phyloP scores from a whole-genome alignment of 495 filamentous ascomycete genomes.

The Daldinia caldariorum region DNA sequence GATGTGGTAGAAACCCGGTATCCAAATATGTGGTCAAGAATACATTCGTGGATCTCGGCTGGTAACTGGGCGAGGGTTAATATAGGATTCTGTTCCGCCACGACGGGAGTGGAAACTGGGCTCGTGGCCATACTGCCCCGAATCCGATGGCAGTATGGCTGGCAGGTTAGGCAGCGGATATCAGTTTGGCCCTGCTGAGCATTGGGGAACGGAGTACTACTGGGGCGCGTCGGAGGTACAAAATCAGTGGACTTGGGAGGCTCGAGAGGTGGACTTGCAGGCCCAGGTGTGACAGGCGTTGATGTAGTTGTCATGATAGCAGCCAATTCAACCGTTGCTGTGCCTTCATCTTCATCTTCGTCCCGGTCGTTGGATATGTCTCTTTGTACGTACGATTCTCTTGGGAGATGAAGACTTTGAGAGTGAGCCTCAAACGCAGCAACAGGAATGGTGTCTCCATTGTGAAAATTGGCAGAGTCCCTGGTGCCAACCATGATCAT shows the following conservation, averaged over 20 bases:
- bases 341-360: constrained; percentile 54
- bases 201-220: constrained; percentile 66
- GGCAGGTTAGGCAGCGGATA: constrained; percentile 53
- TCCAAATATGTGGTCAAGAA: constrained; percentile 75
- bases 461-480: constrained; percentile 36
- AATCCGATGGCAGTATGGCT: constrained; percentile 44
- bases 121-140: constrained; percentile 41
- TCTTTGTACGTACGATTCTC: constrained; percentile 42
- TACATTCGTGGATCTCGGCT: constrained; percentile 75
- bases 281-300: constrained; percentile 63
- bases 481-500: constrained; percentile 34
- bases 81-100: constrained; percentile 44
- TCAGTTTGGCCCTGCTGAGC: constrained; percentile 57
- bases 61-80: constrained; percentile 66
- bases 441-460: constrained; percentile 28
- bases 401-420: constrained; percentile 42
- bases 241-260: constrained; percentile 59
- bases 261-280: constrained; percentile 62
- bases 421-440: constrained; percentile 39
- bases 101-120: constrained; percentile 28
- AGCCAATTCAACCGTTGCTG: constrained; percentile 56
- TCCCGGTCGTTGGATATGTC: constrained; percentile 41
- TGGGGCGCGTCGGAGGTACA: constrained; percentile 62
- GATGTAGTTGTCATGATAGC: constrained; percentile 62
- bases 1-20: constrained; percentile 68